Base-by-base conservation (phyloP, 768 basidiomycete species). In the Lactarius akahatsu region DNA sequence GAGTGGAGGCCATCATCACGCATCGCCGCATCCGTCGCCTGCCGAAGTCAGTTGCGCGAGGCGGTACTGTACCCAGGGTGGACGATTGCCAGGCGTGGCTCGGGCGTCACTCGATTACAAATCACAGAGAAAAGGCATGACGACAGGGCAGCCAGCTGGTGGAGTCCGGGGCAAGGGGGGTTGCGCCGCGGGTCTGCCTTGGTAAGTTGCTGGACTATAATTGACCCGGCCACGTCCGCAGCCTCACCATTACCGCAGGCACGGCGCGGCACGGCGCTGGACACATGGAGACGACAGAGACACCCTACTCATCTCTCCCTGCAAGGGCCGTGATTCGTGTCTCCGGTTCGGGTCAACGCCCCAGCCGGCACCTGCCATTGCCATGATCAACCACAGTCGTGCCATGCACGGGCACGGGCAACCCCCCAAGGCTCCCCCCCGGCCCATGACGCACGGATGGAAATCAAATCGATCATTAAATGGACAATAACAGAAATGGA, bases 41-140 rank as follows among this genome's bases (percentile, higher is more conserved):
- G 50, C 50, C 50, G 50, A 52, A 52, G 50, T 52, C 50, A 26
- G 47, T 50, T 50, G 47, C 47, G 9, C 47, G 47, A 50, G 47
- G 47, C 47, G 47, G 47, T n/a, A n/a, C n/a, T n/a, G n/a, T n/a
- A n/a, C n/a, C n/a, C 15, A 16, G 1, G 13, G 50, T 52, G 50
- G 50, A 7, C 23, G 47, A 23, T 50, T 50, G 4, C 45, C 8
- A 20, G 20, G 45, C 45, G 45, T 23, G 45, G 47, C n/a, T 20
- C n/a, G 0, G n/a, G 9, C 43, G 20, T 34, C 34, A 50, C 26
- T 52, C 26, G 50, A 52, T 52, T 52, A 52, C 50, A 52, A 52
- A 52, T 52, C 50, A 52, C 11, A 26, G 23, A 26, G 6, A 40
- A 11, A 38, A 38, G 4, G 34, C 23, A 52, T 52, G 50, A 52